Evolutionary conservation across 176 grass and related monocot genomes (phyloP).

Genomic region (Aegilops bicornis): DNA sequence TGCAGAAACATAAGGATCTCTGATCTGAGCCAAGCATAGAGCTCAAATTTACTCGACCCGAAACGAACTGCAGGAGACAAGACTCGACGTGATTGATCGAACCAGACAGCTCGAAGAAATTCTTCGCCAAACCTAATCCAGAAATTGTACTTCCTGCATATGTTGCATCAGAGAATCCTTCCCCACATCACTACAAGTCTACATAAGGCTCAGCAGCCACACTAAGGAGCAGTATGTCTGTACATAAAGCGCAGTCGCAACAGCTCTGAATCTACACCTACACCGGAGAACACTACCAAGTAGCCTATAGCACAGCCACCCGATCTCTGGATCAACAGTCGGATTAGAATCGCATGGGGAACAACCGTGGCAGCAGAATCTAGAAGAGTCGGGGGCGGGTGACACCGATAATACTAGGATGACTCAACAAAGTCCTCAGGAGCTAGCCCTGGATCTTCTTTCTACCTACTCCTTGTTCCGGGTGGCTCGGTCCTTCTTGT

Average conservation of each 20-base stretch:
- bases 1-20: too few species aligned
- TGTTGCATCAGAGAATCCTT: too few species aligned
- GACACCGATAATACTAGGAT: background rate
- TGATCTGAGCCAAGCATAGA: too few species aligned
- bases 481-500: constrained; percentile 78
- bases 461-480: constrained; percentile 85
- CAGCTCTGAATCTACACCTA: background rate
- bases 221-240: background rate
- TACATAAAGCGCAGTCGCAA: background rate
- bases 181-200: background rate
- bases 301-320: background rate
- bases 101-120: too few species aligned
- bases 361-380: background rate
- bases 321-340: background rate
- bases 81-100: too few species aligned
- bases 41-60: too few species aligned
- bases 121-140: too few species aligned
- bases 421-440: background rate
- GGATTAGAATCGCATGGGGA: background rate
- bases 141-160: too few species aligned
- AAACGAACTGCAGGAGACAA: too few species aligned
- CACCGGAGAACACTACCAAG: background rate
- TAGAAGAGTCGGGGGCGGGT: background rate
- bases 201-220: background rate
- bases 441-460: constrained; percentile 43